Conservation (phyloP, 805 yeast species). For the Yarrowia deformans region DNA sequence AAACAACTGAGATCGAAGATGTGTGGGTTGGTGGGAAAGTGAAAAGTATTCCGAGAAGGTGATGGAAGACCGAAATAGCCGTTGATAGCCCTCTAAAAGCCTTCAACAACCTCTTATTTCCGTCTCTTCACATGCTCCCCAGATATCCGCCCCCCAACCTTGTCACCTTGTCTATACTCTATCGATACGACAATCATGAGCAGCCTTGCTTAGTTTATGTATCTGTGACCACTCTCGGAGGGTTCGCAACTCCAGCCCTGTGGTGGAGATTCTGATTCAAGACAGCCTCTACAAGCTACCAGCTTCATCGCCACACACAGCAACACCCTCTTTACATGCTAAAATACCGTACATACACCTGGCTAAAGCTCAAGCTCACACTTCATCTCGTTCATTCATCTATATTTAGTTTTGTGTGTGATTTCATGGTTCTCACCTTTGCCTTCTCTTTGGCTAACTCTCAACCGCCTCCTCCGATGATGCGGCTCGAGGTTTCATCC, state of each 20-base stretch:
- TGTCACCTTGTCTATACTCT: neutral
- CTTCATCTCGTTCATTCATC: neutral
- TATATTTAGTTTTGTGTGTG: neutral
- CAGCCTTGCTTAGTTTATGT: constrained; percentile 1
- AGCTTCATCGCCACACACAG: too few relatives aligned
- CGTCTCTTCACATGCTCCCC: neutral
- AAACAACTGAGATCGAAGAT: neutral
- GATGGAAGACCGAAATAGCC: too few relatives aligned
- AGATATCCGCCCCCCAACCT: neutral
- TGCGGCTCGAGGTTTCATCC: constrained; percentile 37
- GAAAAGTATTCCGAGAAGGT: too few relatives aligned
- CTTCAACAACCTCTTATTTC: neutral
- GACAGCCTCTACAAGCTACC: neutral
- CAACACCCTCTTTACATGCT: too few relatives aligned
- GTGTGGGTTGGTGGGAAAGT: too few relatives aligned
- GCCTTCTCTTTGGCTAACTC: neutral
- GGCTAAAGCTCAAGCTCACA: too few relatives aligned
- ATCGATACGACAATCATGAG: neutral
- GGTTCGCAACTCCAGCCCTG: too few relatives aligned
- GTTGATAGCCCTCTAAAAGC: neutral
- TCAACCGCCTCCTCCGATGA: constrained; percentile 2
- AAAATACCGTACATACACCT: too few relatives aligned
- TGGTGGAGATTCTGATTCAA: too few relatives aligned
- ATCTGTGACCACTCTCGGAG: neutral
- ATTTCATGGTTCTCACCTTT: too few relatives aligned